Evolutionary conservation across 345 rosid genomes (phyloP).

Genomic region (Trapa bicornis): DNA sequence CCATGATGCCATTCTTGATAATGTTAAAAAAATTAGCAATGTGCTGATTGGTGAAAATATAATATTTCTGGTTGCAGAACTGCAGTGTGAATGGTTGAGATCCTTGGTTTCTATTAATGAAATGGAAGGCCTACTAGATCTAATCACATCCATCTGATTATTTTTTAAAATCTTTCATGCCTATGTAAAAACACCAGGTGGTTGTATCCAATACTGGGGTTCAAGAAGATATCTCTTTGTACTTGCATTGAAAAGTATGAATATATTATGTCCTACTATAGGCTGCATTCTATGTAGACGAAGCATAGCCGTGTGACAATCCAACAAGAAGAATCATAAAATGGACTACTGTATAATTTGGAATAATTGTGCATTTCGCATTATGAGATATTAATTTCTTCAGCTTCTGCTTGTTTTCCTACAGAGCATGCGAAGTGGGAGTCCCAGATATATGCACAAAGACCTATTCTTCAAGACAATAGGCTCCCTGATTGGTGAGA

Average conservation of each 20-base stretch:
- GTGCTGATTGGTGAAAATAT: background rate
- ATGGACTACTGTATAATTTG: background rate
- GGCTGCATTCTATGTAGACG: too few relatives aligned
- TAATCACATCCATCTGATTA: background rate
- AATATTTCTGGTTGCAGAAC: background rate
- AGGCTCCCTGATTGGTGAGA: conserved; percentile 74
- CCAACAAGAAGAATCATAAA: background rate
- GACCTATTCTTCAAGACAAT: conserved; percentile 78
- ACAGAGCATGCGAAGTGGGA: conserved; percentile 72
- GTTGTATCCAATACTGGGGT: background rate
- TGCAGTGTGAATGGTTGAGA: background rate
- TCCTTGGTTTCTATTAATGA: background rate
- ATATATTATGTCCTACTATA: too few relatives aligned
- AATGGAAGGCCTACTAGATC: background rate
- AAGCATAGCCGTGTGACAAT: too few relatives aligned
- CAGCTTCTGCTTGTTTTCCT: conserved; percentile 10
- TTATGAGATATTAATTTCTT: too few relatives aligned
- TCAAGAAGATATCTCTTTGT: background rate
- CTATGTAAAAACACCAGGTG: background rate
- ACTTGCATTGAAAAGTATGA: background rate
- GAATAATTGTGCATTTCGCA: too few relatives aligned
- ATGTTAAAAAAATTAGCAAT: conserved; percentile 2
- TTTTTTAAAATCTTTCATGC: background rate
- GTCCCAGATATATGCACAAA: conserved; percentile 66
- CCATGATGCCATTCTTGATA: conserved; percentile 73